These are phyloP conservation scores for Dipodascus geniculatus DNA, from an alignment of 805 yeast genomes.

Conservation along the genomic window DNA sequence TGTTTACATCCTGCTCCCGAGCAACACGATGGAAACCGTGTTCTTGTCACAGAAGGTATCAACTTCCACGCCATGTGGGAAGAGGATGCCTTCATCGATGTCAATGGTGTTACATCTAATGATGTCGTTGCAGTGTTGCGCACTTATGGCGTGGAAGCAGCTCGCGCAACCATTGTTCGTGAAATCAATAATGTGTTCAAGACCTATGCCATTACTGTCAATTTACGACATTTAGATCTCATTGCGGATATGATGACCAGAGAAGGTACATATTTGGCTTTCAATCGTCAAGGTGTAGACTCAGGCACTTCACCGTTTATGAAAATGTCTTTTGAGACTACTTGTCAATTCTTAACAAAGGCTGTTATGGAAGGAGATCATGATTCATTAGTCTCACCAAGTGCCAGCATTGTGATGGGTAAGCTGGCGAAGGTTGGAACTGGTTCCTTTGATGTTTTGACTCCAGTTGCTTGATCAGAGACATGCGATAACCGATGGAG, in stretches of 20 bases:
- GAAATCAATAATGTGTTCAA: slow-evolving; percentile 94
- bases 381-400: slow-evolving; percentile 82
- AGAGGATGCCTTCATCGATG: slow-evolving; percentile 84
- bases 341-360: slow-evolving; percentile 92
- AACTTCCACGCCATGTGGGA: slow-evolving; percentile 98
- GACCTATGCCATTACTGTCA: slow-evolving; percentile 89
- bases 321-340: slow-evolving; percentile 98
- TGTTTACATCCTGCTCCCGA: slow-evolving; percentile 63
- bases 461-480: slow-evolving; percentile 10
- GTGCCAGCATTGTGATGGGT: slow-evolving; percentile 89
- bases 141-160: slow-evolving; percentile 98
- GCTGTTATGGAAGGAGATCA: slow-evolving; percentile 88
- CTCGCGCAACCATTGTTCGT: slow-evolving; percentile 90
- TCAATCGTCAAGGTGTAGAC: slow-evolving; percentile 97
- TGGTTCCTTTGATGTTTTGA: slow-evolving; percentile 75
- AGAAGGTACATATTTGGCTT: slow-evolving; percentile 93
- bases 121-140: slow-evolving; percentile 83
- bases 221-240: slow-evolving; percentile 87
- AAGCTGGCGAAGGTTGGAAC: slow-evolving; percentile 88
- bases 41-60: slow-evolving; percentile 93
- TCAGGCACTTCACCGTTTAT: slow-evolving; percentile 88
- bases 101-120: slow-evolving; percentile 80
- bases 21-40: slow-evolving; percentile 58
- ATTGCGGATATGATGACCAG: slow-evolving; percentile 99
- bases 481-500: neutral